phyloP scores from a whole-genome alignment of 208 protist genomes.

The Wallacemonas collosoma region DNA sequence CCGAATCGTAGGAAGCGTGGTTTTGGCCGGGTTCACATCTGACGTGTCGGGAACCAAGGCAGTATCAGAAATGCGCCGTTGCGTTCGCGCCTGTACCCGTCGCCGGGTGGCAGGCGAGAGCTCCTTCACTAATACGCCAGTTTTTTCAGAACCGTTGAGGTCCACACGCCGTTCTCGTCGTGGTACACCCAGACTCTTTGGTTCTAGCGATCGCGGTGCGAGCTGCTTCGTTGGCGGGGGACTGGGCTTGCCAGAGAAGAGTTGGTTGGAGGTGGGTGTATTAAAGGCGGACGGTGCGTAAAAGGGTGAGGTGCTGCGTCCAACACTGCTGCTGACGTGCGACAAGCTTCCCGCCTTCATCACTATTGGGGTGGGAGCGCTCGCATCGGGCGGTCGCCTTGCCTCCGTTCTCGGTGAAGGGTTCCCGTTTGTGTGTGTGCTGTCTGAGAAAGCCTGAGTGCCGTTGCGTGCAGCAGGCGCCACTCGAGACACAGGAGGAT shows the following conservation, averaged over 20 bases:
- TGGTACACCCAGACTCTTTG: constrained; percentile 13
- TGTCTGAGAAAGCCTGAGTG: not conserved
- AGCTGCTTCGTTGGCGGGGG: not conserved
- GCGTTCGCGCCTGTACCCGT: constrained; percentile 1
- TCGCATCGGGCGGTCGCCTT: not conserved
- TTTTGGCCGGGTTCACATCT: constrained; percentile 1
- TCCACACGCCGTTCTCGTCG: constrained; percentile 1
- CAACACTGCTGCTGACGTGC: not conserved
- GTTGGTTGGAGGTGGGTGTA: not conserved
- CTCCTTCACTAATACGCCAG: constrained; percentile 9
- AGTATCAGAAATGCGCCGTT: constrained; percentile 10
- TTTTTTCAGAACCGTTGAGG: not conserved
- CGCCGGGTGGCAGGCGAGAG: constrained; percentile 11
- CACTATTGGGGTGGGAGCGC: not conserved
- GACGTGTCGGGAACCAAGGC: constrained; percentile 9
- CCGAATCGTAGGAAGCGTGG: constrained; percentile 3
- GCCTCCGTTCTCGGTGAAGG: not conserved
- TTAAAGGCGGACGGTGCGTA: constrained; percentile 15
- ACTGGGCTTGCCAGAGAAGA: not conserved
- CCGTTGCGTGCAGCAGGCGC: constrained; percentile 9
- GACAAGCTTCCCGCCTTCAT: constrained; percentile 3
- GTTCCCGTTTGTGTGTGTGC: not conserved
- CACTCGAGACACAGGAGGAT: not conserved
- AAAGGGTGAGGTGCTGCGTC: constrained; percentile 14
- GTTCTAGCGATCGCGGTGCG: not conserved